Evolutionary conservation across 2,329 filamentous ascomycete genomes (phyloP).

Genomic region (Juglanconis oblonga): DNA sequence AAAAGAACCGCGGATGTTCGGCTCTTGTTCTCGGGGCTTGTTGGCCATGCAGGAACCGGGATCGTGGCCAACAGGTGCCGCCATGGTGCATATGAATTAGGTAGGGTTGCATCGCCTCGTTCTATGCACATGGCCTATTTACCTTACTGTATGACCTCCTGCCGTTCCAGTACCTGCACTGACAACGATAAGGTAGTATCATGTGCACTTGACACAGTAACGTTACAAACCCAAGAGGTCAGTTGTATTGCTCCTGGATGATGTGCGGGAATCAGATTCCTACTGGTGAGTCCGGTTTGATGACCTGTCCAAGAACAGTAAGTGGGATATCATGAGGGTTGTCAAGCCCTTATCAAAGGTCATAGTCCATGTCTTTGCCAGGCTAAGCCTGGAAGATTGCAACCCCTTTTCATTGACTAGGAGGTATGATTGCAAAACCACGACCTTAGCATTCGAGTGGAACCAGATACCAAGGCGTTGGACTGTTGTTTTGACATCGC

Average conservation of each 20-base stretch:
- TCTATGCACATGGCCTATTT: background rate
- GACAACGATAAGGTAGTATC: background rate
- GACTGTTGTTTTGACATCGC: background rate
- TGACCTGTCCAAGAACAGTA: background rate
- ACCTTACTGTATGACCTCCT: background rate
- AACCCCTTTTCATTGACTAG: too few species aligned
- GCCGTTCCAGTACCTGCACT: background rate
- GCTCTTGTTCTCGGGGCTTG: too few species aligned
- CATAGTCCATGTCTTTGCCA: background rate
- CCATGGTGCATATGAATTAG: background rate
- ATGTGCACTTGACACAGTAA: background rate
- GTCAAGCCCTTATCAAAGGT: background rate
- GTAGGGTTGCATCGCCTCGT: background rate
- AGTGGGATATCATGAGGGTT: background rate
- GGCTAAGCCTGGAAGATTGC: too few species aligned
- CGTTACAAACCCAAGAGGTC: background rate
- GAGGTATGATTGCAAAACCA: too few species aligned
- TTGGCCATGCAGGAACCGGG: too few species aligned
- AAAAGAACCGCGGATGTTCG: too few species aligned
- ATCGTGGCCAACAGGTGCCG: too few species aligned
- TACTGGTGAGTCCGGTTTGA: background rate
- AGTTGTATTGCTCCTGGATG: background rate
- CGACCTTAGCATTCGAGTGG: background rate
- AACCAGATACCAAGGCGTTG: background rate
- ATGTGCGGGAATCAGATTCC: background rate